Evolutionary conservation across 2,329 filamentous ascomycete species (phyloP), one percentile per base, ranked within the genome.

Genomic region (Colletotrichum cuscutae): DNA sequence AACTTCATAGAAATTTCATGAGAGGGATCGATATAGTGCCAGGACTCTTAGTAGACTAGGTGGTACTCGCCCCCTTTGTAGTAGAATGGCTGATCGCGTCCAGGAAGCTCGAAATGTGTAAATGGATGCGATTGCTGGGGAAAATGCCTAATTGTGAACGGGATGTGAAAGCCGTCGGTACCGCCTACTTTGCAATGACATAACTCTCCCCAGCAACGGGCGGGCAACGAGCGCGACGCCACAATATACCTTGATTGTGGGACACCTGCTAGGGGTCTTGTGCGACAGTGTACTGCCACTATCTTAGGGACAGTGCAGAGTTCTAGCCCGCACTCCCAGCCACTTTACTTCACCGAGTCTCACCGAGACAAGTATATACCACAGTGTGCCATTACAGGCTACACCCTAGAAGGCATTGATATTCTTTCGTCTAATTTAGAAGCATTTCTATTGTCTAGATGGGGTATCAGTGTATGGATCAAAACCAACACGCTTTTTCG

Each of bases 391-490:
- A 15, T 42, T 42, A 64, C n/a, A 22, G 8, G 42, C 42, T 19
- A 64, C 8, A 64, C 46, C 7, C 15, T 8, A 35, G 15, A 53
- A 9, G n/a, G 22, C 15, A 22, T 11, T 19, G 28, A 2, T 9
- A 13, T 42, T 71, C 56, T 19, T 28, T 28, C 15, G 7, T 54
- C 30, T 49, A 49, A 49, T 49, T 49, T 4, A n/a, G 19, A n/a
- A n/a, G 19, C 15, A 13, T 26, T 15, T 67, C 46, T 73, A 72
- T 59, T 26, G 62, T 68, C 32, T 72, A 72, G 71, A 63, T 59
- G 71, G 71, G 72, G 77, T 80, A 78, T 89, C 88, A 30, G 84
- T 85, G 74, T 89, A 89, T 15, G 88, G 88, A 76, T 90, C 88
- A 78, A 90, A 90, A 0, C 88, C 88, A 76, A 90, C 85, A 56